Percentiles rank a stretch among this genome's conserved stretches.
phyloP scores from a whole-genome alignment of 495 filamentous ascomycete genomes.

The Trichocladium antarcticum region DNA sequence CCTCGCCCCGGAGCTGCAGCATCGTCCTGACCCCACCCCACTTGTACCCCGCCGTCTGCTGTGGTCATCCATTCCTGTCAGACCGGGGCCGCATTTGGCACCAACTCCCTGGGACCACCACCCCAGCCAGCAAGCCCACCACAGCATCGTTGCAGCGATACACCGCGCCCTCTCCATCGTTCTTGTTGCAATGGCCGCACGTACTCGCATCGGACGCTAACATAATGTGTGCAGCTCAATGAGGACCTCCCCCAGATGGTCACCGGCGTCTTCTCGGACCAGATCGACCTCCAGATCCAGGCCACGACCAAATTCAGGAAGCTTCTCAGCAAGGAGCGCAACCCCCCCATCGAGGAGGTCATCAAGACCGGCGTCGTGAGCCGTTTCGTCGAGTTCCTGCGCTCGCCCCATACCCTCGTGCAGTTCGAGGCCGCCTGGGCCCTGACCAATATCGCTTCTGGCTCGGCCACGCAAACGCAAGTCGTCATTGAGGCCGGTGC shows the following conservation, averaged over 20 bases:
- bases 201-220: constrained; percentile 20
- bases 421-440: constrained; percentile 99
- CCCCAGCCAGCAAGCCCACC: neutral
- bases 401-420: constrained; percentile 94
- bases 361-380: constrained; percentile 97
- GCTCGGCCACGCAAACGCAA: constrained; percentile 93
- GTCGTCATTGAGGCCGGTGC: constrained; percentile 98
- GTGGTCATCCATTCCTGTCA: constrained; percentile 5
- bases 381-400: constrained; percentile 96
- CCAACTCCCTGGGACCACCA: neutral
- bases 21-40: constrained; percentile 7
- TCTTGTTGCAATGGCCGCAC: no score
- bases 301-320: constrained; percentile 99
- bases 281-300: constrained; percentile 95
- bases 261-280: constrained; percentile 91
- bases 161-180: neutral
- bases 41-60: constrained; percentile 22
- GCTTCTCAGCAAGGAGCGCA: constrained; percentile 94
- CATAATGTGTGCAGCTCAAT: constrained; percentile 57
- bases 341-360: constrained; percentile 96
- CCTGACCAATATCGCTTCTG: constrained; percentile 97
- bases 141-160: constrained; percentile 1
- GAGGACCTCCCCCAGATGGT: constrained; percentile 99
- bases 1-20: constrained; percentile 6
- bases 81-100: constrained; percentile 12